Conservation (phyloP, 371 early-diverging fungal species). For the Apophysomyces elegans region DNA sequence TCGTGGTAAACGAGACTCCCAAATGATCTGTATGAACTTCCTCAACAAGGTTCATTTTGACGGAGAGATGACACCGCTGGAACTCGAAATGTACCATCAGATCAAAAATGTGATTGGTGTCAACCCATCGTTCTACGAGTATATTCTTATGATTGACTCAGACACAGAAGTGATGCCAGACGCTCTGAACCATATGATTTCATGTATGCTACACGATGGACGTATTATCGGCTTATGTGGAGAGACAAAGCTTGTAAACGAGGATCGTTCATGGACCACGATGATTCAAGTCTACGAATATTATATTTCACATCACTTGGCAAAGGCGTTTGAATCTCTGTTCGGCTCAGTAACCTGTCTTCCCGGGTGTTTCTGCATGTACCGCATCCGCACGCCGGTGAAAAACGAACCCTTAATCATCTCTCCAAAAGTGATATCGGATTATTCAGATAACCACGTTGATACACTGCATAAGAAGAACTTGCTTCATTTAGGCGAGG, state of each 20-base stretch:
- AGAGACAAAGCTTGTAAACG: conserved; percentile 82
- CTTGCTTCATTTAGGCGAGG: conserved; percentile 94
- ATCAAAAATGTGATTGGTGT: conserved; percentile 78
- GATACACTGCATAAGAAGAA: conserved; percentile 98
- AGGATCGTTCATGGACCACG: conserved; percentile 77
- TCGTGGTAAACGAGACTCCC: conserved; percentile 99
- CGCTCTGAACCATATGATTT: conserved; percentile 69
- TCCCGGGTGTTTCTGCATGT: conserved; percentile 95
- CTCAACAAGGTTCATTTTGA: conserved; percentile 96
- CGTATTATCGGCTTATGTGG: conserved; percentile 80
- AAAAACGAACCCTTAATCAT: conserved; percentile 67
- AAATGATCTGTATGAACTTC: conserved; percentile 97
- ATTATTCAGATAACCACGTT: conserved; percentile 91
- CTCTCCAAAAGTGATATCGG: conserved; percentile 72
- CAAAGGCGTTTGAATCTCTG: conserved; percentile 89
- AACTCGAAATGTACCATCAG: conserved; percentile 89
- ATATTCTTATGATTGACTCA: conserved; percentile 94
- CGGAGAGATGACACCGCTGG: conserved; percentile 82
- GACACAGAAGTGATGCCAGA: conserved; percentile 84
- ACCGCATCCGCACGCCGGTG: conserved; percentile 79
- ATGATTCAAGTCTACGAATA: conserved; percentile 95
- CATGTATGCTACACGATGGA: conserved; percentile 74
- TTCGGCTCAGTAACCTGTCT: conserved; percentile 94
- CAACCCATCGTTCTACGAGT: conserved; percentile 82
- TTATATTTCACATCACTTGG: conserved; percentile 90